Evolutionary conservation across 441 rosid genomes (phyloP).

Genomic region (Gossypium schwendimanii): DNA sequence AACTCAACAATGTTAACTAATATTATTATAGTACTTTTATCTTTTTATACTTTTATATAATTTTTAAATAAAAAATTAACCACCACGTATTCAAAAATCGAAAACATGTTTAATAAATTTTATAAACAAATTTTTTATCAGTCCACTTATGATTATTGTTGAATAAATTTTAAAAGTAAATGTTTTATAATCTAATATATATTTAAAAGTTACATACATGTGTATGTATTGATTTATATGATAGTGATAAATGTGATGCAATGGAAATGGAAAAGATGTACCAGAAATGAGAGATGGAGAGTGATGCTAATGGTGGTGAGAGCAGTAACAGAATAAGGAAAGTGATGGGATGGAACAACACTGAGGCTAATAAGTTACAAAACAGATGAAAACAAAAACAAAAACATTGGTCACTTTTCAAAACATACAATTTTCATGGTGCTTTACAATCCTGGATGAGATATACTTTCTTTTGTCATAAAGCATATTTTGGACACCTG

Average conservation of each 20-base stretch:
- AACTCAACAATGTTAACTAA: too few relatives aligned
- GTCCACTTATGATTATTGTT: too few relatives aligned
- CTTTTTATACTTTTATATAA: too few relatives aligned
- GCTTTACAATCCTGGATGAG: constrained; percentile 10
- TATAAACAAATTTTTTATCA: too few relatives aligned
- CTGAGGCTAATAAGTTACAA: constrained; percentile 4
- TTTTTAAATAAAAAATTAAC: too few relatives aligned
- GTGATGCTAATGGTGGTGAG: not conserved
- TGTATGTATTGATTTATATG: too few relatives aligned
- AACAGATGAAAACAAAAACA: constrained; percentile 4
- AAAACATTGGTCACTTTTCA: not conserved
- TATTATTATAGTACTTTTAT: too few relatives aligned
- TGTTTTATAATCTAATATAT: too few relatives aligned
- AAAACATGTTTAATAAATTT: too few relatives aligned
- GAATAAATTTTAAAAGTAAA: too few relatives aligned
- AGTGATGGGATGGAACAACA: constrained; percentile 7
- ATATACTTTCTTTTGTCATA: constrained; percentile 6
- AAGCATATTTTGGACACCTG: not conserved
- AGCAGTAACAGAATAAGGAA: not conserved
- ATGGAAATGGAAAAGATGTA: not conserved
- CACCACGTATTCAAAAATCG: too few relatives aligned
- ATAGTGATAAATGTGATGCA: not conserved
- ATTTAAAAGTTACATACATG: too few relatives aligned
- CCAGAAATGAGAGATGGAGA: not conserved
- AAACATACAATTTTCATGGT: constrained; percentile 13